A percentile compares a stretch with the other conserved stretches of the same genome.
Conservation (phyloP, 257 asterid genomes). For the Apocynum venetum region DNA sequence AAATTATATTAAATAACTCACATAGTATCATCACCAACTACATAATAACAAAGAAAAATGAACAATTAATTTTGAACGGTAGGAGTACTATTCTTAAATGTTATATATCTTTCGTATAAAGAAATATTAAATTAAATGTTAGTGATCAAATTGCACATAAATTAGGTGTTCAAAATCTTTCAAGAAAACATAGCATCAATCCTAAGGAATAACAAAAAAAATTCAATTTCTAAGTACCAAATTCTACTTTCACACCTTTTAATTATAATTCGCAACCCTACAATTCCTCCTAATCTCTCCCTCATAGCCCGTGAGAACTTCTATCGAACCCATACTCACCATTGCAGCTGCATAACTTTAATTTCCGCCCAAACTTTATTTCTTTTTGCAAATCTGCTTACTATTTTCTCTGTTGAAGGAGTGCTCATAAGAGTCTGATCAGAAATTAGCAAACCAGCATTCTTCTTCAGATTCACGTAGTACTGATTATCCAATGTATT, state of each 20-base stretch:
- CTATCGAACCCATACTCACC: constrained; percentile 36
- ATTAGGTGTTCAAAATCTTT: too few relatives aligned
- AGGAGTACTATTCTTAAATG: too few relatives aligned
- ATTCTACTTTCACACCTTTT: not conserved
- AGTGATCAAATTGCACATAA: too few relatives aligned
- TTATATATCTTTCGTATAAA: too few relatives aligned
- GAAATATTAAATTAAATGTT: too few relatives aligned
- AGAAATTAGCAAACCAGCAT: constrained; percentile 30
- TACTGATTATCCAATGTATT: constrained; percentile 35
- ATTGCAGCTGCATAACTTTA: constrained; percentile 34
- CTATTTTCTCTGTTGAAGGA: constrained; percentile 22
- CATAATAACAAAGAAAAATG: too few relatives aligned
- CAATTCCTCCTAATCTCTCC: constrained; percentile 45
- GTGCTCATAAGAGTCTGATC: constrained; percentile 31
- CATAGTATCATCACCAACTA: too few relatives aligned
- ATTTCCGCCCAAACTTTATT: constrained; percentile 21
- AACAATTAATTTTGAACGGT: too few relatives aligned
- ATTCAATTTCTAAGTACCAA: not conserved
- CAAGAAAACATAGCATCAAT: too few relatives aligned
- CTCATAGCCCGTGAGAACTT: constrained; percentile 26
- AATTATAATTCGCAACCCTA: constrained; percentile 24
- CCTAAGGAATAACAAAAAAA: not conserved
- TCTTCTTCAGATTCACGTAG: constrained; percentile 18
- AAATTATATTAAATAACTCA: too few relatives aligned
- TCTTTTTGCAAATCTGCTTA: constrained; percentile 18